Base-by-base conservation (phyloP, 2,329 filamentous ascomycete species). In the Clonostachys byssicola region DNA sequence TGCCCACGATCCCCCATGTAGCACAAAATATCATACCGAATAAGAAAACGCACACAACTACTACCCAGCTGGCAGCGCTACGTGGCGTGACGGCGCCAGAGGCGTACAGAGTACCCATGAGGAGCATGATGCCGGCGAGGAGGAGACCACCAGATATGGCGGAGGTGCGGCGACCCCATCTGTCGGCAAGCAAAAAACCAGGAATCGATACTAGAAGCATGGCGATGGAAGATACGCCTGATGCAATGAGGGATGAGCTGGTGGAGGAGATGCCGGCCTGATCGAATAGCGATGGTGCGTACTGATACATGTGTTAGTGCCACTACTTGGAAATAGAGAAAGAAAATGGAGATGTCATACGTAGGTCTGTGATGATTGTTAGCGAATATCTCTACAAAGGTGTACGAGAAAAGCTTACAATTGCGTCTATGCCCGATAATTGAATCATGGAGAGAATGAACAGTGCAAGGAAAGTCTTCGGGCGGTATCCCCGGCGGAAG, bases 391-490 rank as follows among this genome's bases (percentile, higher is more conserved):
- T 42, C 23, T 3, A 16, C 7, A 5, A 42, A 20, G 9, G 9
- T 14, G 16, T 3, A 30, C 23, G 16, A 14, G 23, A 14, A 23
- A 5, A 17, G 65, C 72, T 58, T 56, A 80, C 78, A 49, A 85
- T 73, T 1, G 77, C 81, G 52, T 86, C 82, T 44, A 85, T 85
- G 0, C 82, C 81, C 30, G 70, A 77, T 0, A 85, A 62, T 53
- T 86, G 82, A 34, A 80, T 71, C 70, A 83, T 80, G 2, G 68
- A 73, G 58, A 85, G 73, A 45, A 83, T 60, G 50, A 83, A 83
- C 0, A 80, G 65, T 1, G 73, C 80, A 16, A 84, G 60, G 0
- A 70, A 59, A 0, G 77, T 81, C 4, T 72, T 67, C 5, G 63
- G 63, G 17, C 75, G 67, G 13, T 74, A 74, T 12, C 70, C 68